These are phyloP conservation scores for Oldenlandia corymbosa DNA, from an alignment of 257 asterid species.

Conservation along the genomic window DNA sequence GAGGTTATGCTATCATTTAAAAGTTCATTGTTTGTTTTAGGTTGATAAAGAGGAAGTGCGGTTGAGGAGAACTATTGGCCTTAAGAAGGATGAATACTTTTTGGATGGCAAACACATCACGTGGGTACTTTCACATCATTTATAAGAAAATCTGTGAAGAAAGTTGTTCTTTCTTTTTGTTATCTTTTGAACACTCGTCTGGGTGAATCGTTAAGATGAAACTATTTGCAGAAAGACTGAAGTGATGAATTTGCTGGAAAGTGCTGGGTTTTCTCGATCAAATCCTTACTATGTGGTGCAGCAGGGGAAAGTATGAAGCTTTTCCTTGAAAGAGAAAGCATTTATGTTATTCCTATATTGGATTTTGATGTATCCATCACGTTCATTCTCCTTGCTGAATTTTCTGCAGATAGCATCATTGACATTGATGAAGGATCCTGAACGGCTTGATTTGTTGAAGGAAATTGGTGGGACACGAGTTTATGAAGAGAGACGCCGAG, in stretches of 20 bases:
- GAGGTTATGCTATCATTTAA: constrained; percentile 6
- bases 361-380: not conserved
- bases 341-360: constrained; percentile 7
- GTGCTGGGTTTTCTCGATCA: constrained; percentile 99
- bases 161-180: constrained; percentile 10
- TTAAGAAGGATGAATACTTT: constrained; percentile 91
- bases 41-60: constrained; percentile 98
- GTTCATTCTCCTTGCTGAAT: constrained; percentile 27
- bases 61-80: constrained; percentile 92
- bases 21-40: constrained; percentile 31
- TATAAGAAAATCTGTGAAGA: constrained; percentile 4
- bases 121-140: constrained; percentile 36
- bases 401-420: constrained; percentile 73
- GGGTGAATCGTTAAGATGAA: constrained; percentile 18
- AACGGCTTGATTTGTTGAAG: constrained; percentile 93
- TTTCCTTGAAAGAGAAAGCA: not conserved
- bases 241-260: constrained; percentile 96
- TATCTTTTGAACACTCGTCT: constrained; percentile 9
- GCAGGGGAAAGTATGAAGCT: constrained; percentile 75
- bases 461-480: constrained; percentile 99
- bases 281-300: constrained; percentile 99
- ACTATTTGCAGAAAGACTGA: constrained; percentile 81
- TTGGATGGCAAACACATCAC: constrained; percentile 98
- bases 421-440: constrained; percentile 92
- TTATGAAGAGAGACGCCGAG: constrained; percentile 97